Evolutionary conservation across 2,329 filamentous ascomycete species (phyloP).

Genomic region (Xylariaceae sp.): DNA sequence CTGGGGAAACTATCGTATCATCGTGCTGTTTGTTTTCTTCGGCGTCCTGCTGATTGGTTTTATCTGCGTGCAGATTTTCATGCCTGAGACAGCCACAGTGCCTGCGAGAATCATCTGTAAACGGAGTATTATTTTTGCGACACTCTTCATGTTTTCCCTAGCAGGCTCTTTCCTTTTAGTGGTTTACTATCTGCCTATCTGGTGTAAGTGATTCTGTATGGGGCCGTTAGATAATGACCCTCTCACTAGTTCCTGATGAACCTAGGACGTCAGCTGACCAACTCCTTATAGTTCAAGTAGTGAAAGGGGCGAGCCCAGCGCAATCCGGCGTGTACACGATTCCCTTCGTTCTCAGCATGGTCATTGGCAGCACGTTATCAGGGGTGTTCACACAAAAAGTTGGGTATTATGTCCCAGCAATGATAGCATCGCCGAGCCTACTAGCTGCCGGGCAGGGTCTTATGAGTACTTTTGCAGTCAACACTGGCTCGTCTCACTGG

Average conservation of each 20-base stretch:
- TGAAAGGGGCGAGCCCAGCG: slow-evolving; percentile 48
- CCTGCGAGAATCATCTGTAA: slow-evolving; percentile 52
- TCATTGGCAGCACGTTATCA: slow-evolving; percentile 47
- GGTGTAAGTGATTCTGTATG: slow-evolving; percentile 35
- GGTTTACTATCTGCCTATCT: slow-evolving; percentile 52
- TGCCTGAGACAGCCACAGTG: slow-evolving; percentile 54
- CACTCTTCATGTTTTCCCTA: slow-evolving; percentile 29
- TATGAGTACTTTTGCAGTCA: slow-evolving; percentile 50
- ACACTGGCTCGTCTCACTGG: slow-evolving; percentile 49
- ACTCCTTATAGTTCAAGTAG: slow-evolving; percentile 44
- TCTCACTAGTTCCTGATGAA: background rate
- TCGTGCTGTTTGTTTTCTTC: slow-evolving; percentile 51
- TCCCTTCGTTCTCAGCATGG: slow-evolving; percentile 53
- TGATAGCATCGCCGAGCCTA: slow-evolving; percentile 48
- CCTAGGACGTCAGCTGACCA: background rate
- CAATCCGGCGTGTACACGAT: slow-evolving; percentile 56
- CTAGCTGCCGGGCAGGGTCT: slow-evolving; percentile 53
- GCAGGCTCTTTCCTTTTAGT: slow-evolving; percentile 48
- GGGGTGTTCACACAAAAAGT: slow-evolving; percentile 48
- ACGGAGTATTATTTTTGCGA: slow-evolving; percentile 49
- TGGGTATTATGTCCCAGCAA: slow-evolving; percentile 58
- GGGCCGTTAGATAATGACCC: background rate
- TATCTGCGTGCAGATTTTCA: slow-evolving; percentile 47
- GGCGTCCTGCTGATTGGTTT: slow-evolving; percentile 45
- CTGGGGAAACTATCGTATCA: slow-evolving; percentile 51